phyloP scores from a whole-genome alignment of 2,329 filamentous ascomycete genomes.

The Cytospora mali region DNA sequence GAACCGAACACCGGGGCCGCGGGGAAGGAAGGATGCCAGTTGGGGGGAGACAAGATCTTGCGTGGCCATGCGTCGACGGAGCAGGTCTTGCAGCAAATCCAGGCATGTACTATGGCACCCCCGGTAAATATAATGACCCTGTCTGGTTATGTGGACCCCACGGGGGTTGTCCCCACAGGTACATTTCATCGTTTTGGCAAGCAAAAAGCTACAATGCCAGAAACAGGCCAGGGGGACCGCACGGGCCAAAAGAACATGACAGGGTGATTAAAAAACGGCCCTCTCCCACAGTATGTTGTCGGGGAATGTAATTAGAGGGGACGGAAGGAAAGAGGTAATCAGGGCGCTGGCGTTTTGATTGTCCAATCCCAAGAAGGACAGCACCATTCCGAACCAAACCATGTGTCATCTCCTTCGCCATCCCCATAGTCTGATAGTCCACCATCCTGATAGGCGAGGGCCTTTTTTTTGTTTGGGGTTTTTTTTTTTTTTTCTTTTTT shows the following conservation, averaged over 20 bases:
- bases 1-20: constrained; percentile 12
- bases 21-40: background rate
- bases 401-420: background rate
- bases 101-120: background rate
- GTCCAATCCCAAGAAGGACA: background rate
- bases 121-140: too few species aligned
- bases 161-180: too few species aligned
- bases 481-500: too few species aligned
- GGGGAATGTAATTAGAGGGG: background rate
- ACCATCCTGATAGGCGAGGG: too few species aligned
- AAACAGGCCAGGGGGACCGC: too few species aligned
- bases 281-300: background rate
- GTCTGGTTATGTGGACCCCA: too few species aligned
- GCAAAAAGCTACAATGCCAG: too few species aligned
- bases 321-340: background rate
- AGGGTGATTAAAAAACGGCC: too few species aligned
- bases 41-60: constrained; percentile 4
- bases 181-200: too few species aligned
- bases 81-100: constrained; percentile 8
- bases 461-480: too few species aligned
- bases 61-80: constrained; percentile 17
- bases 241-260: too few species aligned
- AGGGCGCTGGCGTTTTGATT: background rate
- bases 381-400: background rate
- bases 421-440: background rate